These are phyloP conservation scores for Pouteria glomerata DNA, from an alignment of 148 eudicot species.

Conservation along the genomic window DNA sequence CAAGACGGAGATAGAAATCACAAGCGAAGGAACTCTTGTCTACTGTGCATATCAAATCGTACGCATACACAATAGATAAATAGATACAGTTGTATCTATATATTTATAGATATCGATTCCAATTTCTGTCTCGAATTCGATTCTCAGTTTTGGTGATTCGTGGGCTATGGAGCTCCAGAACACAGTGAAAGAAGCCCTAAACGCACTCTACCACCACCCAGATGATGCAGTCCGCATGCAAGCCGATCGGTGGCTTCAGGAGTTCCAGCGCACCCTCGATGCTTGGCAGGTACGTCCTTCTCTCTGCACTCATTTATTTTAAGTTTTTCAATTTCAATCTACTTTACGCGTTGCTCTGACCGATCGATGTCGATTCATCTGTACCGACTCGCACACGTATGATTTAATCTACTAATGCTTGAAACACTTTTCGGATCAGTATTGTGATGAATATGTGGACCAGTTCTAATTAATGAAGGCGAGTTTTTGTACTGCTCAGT, in stretches of 20 bases:
- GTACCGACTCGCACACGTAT: background rate
- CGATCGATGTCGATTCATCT: conserved; percentile 2
- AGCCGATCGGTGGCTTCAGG: conserved; percentile 98
- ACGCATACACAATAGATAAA: background rate
- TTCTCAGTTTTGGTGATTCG: background rate
- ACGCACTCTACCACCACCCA: conserved; percentile 92
- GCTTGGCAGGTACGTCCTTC: conserved; percentile 80
- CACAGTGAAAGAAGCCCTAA: conserved; percentile 94
- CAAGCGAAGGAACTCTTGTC: background rate
- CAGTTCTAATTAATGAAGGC: background rate
- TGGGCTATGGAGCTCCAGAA: conserved; percentile 64
- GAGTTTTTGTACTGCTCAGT: background rate
- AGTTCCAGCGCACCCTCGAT: conserved; percentile 84
- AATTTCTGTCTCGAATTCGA: background rate
- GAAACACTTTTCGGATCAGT: background rate
- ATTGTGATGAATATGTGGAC: background rate
- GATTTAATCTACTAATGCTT: background rate
- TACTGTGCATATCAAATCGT: background rate
- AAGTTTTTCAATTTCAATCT: too few species aligned
- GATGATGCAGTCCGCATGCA: conserved; percentile 89
- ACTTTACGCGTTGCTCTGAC: too few species aligned
- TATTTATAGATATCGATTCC: background rate
- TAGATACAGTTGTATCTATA: background rate
- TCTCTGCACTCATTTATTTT: background rate
- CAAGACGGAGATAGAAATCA: background rate